A percentile compares a stretch with the other conserved stretches of the same genome.
Conservation (phyloP, 2,329 filamentous ascomycete species). For the Colletotrichum sp. region DNA sequence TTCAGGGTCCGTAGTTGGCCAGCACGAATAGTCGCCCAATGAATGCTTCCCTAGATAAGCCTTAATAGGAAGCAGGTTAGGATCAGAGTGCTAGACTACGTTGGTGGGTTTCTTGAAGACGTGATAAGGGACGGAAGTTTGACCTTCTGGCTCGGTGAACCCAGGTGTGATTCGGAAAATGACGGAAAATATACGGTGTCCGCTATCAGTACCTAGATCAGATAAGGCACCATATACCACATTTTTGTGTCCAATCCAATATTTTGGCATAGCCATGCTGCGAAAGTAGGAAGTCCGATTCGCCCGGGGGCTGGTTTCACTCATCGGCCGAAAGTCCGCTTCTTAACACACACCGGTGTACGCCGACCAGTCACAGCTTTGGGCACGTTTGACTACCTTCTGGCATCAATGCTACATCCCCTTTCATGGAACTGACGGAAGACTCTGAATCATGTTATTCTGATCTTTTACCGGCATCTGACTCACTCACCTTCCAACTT, state of each 20-base stretch:
- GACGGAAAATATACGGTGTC: not conserved
- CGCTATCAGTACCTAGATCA: not conserved
- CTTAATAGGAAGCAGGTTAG: fast-evolving
- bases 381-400: not conserved
- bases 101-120: fast-evolving
- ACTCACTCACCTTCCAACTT: not conserved
- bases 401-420: not conserved
- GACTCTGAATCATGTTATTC: not conserved
- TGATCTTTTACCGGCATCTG: not conserved
- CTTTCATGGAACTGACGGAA: not conserved
- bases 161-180: not conserved
- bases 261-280: not conserved
- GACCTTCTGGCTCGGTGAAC: not conserved
- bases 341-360: not conserved
- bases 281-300: not conserved
- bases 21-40: not conserved
- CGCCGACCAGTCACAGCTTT: not conserved
- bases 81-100: fast-evolving
- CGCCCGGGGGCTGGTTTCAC: not conserved
- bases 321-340: not conserved
- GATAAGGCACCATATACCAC: not conserved
- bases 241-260: not conserved
- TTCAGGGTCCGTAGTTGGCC: not conserved
- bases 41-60: not conserved
- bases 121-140: not conserved